phyloP scores from a whole-genome alignment of 1,139 yeast species.

The Saccharomycopsis hybrid region DNA sequence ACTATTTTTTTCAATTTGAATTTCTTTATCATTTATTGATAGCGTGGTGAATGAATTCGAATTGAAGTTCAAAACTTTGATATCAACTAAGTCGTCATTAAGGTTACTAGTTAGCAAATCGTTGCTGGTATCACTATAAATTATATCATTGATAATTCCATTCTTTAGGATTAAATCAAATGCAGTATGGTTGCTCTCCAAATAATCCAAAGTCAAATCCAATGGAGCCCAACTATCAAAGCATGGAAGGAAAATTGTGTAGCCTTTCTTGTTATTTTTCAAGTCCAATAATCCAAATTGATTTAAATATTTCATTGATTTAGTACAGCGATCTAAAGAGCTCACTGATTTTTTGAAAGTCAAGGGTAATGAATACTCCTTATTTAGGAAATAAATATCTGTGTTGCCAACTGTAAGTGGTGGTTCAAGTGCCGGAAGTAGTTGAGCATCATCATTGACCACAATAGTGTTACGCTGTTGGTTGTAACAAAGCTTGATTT shows the following conservation, averaged over 20 bases:
- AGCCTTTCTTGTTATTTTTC: constrained; percentile 46
- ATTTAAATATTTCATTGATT: constrained; percentile 43
- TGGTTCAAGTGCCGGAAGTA: constrained; percentile 24
- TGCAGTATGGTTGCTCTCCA: constrained; percentile 46
- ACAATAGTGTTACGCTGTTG: constrained; percentile 32
- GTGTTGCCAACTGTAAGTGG: constrained; percentile 43
- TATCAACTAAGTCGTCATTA: constrained; percentile 29
- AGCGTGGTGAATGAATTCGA: constrained; percentile 21
- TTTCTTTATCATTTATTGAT: constrained; percentile 26
- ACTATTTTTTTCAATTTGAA: constrained; percentile 36
- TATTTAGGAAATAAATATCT: constrained; percentile 56
- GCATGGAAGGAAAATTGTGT: constrained; percentile 76
- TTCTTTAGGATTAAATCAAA: constrained; percentile 49
- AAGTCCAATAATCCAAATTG: constrained; percentile 43
- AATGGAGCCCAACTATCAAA: constrained; percentile 66
- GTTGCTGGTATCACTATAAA: constrained; percentile 56
- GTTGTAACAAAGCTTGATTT: constrained; percentile 31
- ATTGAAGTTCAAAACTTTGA: constrained; percentile 9
- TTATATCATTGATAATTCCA: constrained; percentile 52
- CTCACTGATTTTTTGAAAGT: constrained; percentile 47
- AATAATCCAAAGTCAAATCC: constrained; percentile 55
- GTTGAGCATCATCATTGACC: constrained; percentile 41
- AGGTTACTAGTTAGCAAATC: constrained; percentile 31
- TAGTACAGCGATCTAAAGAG: constrained; percentile 48
- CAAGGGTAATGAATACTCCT: constrained; percentile 50